Evolutionary conservation across 1,284 basidiomycete genomes (phyloP).

Genomic region (Cutaneotrichosporon cutaneum): DNA sequence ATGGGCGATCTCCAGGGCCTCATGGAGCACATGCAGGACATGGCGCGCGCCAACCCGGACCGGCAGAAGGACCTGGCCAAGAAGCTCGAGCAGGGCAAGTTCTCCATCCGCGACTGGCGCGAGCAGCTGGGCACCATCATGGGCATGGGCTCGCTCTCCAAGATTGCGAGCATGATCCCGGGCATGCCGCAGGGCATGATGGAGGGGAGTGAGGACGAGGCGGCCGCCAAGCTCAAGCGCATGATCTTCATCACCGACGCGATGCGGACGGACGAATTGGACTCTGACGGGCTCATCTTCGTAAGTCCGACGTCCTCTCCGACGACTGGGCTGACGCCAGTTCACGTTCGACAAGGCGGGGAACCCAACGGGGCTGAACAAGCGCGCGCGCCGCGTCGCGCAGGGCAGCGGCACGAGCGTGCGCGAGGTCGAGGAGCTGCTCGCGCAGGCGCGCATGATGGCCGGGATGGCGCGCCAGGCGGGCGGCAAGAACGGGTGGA

Average conservation of each 20-base stretch:
- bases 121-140: conserved; percentile 97
- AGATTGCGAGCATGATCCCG: conserved; percentile 98
- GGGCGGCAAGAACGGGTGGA: conserved; percentile 92
- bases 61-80: conserved; percentile 98
- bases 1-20: conserved; percentile 95
- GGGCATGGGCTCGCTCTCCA: conserved; percentile 98
- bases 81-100: conserved; percentile 94
- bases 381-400: conserved; percentile 84
- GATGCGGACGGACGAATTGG: conserved; percentile 90
- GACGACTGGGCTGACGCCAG: conserved; percentile 25
- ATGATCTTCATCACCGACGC: conserved; percentile 99
- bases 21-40: conserved; percentile 96
- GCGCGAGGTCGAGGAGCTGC: conserved; percentile 91
- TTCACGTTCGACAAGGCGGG: conserved; percentile 73
- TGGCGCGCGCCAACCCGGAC: conserved; percentile 87
- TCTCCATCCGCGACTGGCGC: conserved; percentile 94
- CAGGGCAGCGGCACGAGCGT: conserved; percentile 93
- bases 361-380: conserved; percentile 76
- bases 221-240: conserved; percentile 79
- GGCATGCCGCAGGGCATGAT: conserved; percentile 88
- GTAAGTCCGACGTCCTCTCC: conserved; percentile 54
- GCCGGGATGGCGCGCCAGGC: conserved; percentile 95
- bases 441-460: conserved; percentile 97
- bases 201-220: conserved; percentile 88
- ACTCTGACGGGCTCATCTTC: conserved; percentile 91